Evolutionary conservation across 805 yeast species (phyloP).

Genomic region (Huiozyma sinensis): DNA sequence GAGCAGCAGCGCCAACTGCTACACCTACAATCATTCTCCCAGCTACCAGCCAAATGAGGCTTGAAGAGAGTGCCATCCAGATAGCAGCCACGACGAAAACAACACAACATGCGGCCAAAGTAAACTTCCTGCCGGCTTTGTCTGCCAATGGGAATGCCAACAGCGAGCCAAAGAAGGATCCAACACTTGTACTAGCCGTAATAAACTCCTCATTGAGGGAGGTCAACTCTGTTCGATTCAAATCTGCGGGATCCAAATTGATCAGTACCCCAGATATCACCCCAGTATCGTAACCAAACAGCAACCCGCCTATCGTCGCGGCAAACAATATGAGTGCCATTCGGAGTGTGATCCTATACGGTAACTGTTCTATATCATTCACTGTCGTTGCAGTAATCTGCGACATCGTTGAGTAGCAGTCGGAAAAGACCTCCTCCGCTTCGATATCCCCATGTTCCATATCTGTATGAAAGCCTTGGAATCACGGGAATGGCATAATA

Average conservation of each 20-base stretch:
- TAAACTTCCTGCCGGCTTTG: slow-evolving; percentile 33
- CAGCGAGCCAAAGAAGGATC: slow-evolving; percentile 44
- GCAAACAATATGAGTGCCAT: slow-evolving; percentile 13
- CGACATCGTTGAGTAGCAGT: slow-evolving; percentile 21
- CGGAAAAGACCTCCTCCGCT: slow-evolving; percentile 21
- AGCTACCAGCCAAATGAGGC: slow-evolving; percentile 32
- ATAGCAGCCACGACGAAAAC: slow-evolving; percentile 39
- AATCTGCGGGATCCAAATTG: slow-evolving; percentile 33
- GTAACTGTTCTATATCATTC: slow-evolving; percentile 23
- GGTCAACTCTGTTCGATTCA: slow-evolving; percentile 26
- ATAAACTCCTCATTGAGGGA: slow-evolving; percentile 31
- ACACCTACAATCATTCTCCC: slow-evolving; percentile 62
- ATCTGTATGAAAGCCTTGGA: no score
- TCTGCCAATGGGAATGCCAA: slow-evolving; percentile 42
- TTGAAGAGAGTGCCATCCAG: slow-evolving; percentile 34
- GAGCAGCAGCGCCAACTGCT: slow-evolving; percentile 64
- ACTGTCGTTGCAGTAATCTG: slow-evolving; percentile 20
- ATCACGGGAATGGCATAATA: no score
- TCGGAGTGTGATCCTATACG: slow-evolving; percentile 15
- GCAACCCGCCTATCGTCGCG: slow-evolving; percentile 48
- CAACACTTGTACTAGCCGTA: slow-evolving; percentile 40
- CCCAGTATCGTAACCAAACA: slow-evolving; percentile 59
- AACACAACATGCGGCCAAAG: slow-evolving; percentile 34
- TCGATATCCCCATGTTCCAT: slow-evolving; percentile 1
- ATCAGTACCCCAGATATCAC: slow-evolving; percentile 50